Conservation (phyloP, 2,329 filamentous ascomycete genomes). For the Setomelanomma holmii region DNA sequence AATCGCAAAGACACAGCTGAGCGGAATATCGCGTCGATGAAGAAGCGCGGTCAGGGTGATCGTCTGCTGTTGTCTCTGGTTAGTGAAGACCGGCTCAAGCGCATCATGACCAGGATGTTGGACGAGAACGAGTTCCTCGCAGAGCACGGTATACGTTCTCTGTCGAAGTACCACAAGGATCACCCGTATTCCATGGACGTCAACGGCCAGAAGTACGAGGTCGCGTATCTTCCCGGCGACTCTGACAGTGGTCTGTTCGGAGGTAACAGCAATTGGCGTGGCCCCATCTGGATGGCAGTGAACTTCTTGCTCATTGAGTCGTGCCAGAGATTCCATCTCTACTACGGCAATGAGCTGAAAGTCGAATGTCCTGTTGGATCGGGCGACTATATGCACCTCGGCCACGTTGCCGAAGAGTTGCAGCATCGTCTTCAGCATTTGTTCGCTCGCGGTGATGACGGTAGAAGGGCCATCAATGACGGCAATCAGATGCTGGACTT, state of each 20-base stretch:
- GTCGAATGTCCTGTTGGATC: slow-evolving; percentile 95
- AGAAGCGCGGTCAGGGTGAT: slow-evolving; percentile 87
- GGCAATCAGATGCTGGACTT: slow-evolving; percentile 87
- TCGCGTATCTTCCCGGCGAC: slow-evolving; percentile 92
- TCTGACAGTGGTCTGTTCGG: slow-evolving; percentile 95
- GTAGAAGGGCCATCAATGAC: slow-evolving; percentile 85
- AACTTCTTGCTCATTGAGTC: slow-evolving; percentile 95
- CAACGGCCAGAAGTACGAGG: slow-evolving; percentile 86
- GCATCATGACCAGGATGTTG: slow-evolving; percentile 90
- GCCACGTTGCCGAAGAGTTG: slow-evolving; percentile 91
- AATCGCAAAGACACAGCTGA: slow-evolving; percentile 86
- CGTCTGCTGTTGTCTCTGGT: slow-evolving; percentile 87
- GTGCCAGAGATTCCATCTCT: slow-evolving; percentile 93
- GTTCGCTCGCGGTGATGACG: slow-evolving; percentile 83
- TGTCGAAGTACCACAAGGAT: slow-evolving; percentile 90
- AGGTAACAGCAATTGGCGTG: slow-evolving; percentile 98
- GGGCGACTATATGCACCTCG: slow-evolving; percentile 93
- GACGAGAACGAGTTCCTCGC: slow-evolving; percentile 93
- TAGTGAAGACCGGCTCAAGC: slow-evolving; percentile 88
- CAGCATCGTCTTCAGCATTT: slow-evolving; percentile 94
- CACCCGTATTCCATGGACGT: slow-evolving; percentile 95
- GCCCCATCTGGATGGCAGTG: slow-evolving; percentile 92
- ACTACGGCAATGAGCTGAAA: slow-evolving; percentile 87
- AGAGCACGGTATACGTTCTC: slow-evolving; percentile 85
- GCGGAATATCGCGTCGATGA: slow-evolving; percentile 93